Evolutionary conservation across 1,284 basidiomycete genomes (phyloP).

Genomic region (Ganoderma lingzhi): DNA sequence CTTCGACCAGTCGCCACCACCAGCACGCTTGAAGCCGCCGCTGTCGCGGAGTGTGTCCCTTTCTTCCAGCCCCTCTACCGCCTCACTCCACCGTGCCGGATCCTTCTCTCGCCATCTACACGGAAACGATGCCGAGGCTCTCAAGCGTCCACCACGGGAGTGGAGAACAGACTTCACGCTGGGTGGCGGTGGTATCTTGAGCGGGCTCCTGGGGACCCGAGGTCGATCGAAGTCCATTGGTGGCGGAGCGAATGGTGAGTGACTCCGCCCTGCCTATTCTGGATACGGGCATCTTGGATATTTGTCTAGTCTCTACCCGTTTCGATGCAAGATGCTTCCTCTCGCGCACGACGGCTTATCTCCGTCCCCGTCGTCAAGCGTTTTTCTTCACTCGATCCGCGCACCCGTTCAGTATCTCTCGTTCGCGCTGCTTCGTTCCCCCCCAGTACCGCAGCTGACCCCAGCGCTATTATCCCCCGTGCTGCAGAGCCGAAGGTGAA

Average conservation of each 20-base stretch:
- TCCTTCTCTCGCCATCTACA: conserved; percentile 32
- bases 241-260: conserved; percentile 22
- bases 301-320: not conserved
- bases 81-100: conserved; percentile 7
- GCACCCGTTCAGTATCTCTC: not conserved
- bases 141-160: conserved; percentile 43
- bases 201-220: conserved; percentile 35
- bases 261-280: not conserved
- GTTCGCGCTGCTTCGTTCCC: not conserved
- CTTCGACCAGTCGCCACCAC: conserved; percentile 10
- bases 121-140: conserved; percentile 31
- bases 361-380: not conserved
- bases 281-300: not conserved
- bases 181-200: conserved; percentile 33
- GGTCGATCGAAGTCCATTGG: conserved; percentile 34
- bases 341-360: not conserved
- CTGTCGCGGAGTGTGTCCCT: conserved; percentile 29
- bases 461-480: conserved; percentile 7
- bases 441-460: conserved; percentile 5
- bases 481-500: conserved; percentile 29
- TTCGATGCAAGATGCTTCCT: not conserved
- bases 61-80: conserved; percentile 31
- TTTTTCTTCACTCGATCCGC: conserved; percentile 5
- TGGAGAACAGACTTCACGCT: conserved; percentile 47
- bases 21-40: conserved; percentile 25